Percentiles rank a stretch among this genome's conserved stretches.
Conservation (phyloP, 305 asterid species). For the Fraxinus sp. region DNA sequence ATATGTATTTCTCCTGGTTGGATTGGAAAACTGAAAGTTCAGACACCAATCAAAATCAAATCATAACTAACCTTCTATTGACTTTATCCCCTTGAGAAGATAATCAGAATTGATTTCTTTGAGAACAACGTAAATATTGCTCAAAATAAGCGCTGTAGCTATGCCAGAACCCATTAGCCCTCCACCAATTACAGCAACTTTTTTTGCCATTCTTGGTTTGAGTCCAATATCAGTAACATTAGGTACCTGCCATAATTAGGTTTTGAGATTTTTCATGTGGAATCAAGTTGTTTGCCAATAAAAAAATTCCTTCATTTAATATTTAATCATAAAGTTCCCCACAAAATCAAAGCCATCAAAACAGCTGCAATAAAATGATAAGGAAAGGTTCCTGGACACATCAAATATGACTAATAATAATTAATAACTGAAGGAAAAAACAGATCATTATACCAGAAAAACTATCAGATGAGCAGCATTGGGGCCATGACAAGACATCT, state of each 20-base stretch:
- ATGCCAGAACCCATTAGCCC: constrained; percentile 99
- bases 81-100: constrained; percentile 74
- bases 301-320: neutral
- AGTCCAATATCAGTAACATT: constrained; percentile 82
- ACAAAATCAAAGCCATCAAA: neutral
- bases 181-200: constrained; percentile 93
- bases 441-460: neutral
- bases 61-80: constrained; percentile 65
- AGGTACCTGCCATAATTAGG: constrained; percentile 59
- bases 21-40: constrained; percentile 14
- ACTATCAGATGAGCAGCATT: neutral
- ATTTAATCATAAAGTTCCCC: neutral
- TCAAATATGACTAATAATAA: neutral
- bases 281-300: neutral
- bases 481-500: neutral
- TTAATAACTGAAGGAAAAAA: neutral
- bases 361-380: neutral
- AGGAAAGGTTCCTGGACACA: neutral
- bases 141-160: constrained; percentile 78
- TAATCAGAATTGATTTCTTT: constrained; percentile 84
- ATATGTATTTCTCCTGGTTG: constrained; percentile 5
- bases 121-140: constrained; percentile 58
- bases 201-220: constrained; percentile 73
- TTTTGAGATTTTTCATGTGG: constrained; percentile 12
- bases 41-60: constrained; percentile 10